phyloP scores from a whole-genome alignment of 495 filamentous ascomycete genomes.

The Penicillium waksmanii region DNA sequence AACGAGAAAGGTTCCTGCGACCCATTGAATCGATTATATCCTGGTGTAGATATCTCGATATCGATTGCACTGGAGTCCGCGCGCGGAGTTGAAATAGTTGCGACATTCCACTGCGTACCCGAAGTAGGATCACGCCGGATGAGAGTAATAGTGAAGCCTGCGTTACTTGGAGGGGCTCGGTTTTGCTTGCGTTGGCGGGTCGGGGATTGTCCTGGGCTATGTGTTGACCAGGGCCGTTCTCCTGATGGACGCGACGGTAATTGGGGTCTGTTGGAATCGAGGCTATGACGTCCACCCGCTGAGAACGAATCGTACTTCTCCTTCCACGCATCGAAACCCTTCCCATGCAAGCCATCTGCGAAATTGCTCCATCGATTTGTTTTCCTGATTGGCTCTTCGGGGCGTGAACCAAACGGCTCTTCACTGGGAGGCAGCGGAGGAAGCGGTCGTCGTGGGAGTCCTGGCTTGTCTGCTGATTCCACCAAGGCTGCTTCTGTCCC shows the following conservation, averaged over 20 bases:
- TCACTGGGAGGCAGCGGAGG: constrained; percentile 36
- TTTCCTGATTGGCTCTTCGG: constrained; percentile 20
- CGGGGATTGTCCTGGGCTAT: constrained; percentile 36
- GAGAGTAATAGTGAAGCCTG: constrained; percentile 71
- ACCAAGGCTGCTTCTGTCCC: neutral
- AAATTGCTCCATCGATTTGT: constrained; percentile 42
- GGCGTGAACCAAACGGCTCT: constrained; percentile 19
- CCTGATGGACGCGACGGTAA: constrained; percentile 39
- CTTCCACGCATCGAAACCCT: constrained; percentile 27
- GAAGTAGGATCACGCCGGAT: constrained; percentile 85
- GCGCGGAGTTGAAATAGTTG: constrained; percentile 59
- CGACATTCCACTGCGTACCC: constrained; percentile 88
- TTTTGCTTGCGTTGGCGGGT: constrained; percentile 15
- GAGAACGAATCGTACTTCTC: constrained; percentile 29
- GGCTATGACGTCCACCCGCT: constrained; percentile 32
- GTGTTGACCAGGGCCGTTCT: constrained; percentile 25
- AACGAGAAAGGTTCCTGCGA: constrained; percentile 41
- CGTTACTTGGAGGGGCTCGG: constrained; percentile 12
- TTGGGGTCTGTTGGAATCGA: constrained; percentile 39
- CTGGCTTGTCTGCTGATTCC: constrained; percentile 5
- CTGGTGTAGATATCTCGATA: constrained; percentile 64
- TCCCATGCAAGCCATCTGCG: constrained; percentile 28
- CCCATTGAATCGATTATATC: constrained; percentile 62
- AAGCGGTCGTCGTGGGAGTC: constrained; percentile 29
- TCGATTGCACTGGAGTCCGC: constrained; percentile 47